Conservation (phyloP, 2,329 filamentous ascomycete genomes). For the Trichoderma koningii region DNA sequence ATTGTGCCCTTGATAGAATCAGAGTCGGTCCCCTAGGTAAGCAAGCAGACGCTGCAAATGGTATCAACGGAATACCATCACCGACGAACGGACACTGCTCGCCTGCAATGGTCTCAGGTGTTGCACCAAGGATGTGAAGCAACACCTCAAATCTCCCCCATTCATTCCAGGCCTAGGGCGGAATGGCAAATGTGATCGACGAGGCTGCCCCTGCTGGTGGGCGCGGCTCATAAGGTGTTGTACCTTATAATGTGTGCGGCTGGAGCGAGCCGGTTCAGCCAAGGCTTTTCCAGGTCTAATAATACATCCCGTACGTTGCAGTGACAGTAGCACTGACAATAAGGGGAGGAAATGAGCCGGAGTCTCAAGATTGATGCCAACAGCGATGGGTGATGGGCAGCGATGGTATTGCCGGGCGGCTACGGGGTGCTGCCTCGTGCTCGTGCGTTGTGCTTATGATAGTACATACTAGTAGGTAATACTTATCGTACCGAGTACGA, state of each 20-base stretch:
- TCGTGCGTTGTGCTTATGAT: not conserved
- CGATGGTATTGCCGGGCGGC: not conserved
- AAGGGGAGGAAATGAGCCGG: constrained; percentile 22
- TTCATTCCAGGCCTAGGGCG: not conserved
- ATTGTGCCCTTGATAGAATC: too few relatives aligned
- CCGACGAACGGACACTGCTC: too few relatives aligned
- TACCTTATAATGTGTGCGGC: not conserved
- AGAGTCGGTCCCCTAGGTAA: too few relatives aligned
- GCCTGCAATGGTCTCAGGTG: not conserved
- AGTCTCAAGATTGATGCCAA: not conserved
- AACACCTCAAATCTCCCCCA: constrained; percentile 15
- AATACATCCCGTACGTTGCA: not conserved
- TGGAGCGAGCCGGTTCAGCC: constrained; percentile 2
- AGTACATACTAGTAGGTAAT: not conserved
- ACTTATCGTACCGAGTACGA: too few relatives aligned
- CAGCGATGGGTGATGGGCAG: constrained; percentile 2
- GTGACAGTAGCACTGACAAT: not conserved
- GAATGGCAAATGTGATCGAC: constrained; percentile 22
- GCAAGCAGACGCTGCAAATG: too few relatives aligned
- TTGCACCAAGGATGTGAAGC: not conserved
- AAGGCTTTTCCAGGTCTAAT: constrained; percentile 1
- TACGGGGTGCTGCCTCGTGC: not conserved
- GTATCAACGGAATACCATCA: too few relatives aligned
- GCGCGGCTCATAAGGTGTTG: constrained; percentile 9
- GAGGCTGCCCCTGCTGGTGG: constrained; percentile 18